phyloP scores from a whole-genome alignment of 768 basidiomycete genomes.

The Rhodosporidiobolus sp. region DNA sequence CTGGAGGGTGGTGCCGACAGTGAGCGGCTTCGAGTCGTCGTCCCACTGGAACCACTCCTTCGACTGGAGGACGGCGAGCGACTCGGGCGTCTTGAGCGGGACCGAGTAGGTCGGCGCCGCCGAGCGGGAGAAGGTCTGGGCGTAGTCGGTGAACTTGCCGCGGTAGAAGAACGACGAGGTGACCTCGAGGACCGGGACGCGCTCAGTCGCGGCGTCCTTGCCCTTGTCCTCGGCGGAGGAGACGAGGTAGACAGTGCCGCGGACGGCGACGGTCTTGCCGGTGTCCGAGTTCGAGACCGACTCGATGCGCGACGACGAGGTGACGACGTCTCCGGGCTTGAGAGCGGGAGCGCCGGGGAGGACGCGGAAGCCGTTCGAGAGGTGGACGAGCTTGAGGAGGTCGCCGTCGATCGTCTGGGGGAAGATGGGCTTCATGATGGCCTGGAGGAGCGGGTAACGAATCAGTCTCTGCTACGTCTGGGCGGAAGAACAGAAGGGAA shows the following conservation, averaged over 20 bases:
- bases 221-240: constrained; percentile 75
- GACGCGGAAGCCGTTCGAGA: constrained; percentile 93
- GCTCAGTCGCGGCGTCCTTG: constrained; percentile 49
- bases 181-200: constrained; percentile 83
- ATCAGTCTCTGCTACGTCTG: neutral
- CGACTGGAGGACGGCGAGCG: constrained; percentile 82
- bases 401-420: constrained; percentile 87
- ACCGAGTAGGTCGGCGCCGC: constrained; percentile 87
- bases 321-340: constrained; percentile 81
- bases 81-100: constrained; percentile 67
- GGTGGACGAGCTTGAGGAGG: constrained; percentile 88
- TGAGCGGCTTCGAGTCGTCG: constrained; percentile 70
- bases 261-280: constrained; percentile 89
- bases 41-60: constrained; percentile 99
- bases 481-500: neutral
- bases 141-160: constrained; percentile 85
- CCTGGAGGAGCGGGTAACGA: constrained; percentile 53
- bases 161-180: constrained; percentile 95
- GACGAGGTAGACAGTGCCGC: constrained; percentile 55
- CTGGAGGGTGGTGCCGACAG: constrained; percentile 74
- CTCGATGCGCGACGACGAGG: constrained; percentile 78
- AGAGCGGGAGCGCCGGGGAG: constrained; percentile 73
- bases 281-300: constrained; percentile 86
- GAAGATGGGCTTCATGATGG: constrained; percentile 99
- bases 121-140: constrained; percentile 90